Base-by-base conservation (phyloP, 2,329 filamentous ascomycete species). In the Myrmaecium sp. region DNA sequence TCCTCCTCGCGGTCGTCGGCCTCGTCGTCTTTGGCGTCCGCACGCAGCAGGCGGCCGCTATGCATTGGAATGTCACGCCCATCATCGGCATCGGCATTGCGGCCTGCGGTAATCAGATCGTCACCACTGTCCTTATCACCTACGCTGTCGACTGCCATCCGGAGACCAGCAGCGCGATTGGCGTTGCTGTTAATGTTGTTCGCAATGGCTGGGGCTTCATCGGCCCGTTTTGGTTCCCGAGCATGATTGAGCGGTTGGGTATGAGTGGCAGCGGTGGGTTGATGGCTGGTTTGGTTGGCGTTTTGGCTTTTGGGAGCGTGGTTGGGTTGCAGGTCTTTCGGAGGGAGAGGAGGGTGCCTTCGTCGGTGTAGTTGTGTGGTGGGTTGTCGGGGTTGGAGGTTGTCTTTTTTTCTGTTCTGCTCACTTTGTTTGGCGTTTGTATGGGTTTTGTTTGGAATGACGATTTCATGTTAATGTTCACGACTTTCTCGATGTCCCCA, bases 71-170 rank as follows among this genome's bases (percentile, higher is more conserved):
- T 29, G 55, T 70, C 4, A 67, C 64, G 0, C 68, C 68, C 0
- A 49, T 68, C 9, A 39, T 71, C 10, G 66, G 67, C 4, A 56
- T 55, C 5, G 66, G 55, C 1, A 57, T 59, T 19, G 49, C 52
- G 0, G 60, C 57, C 1, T 60, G 56, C 4, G 68, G 69, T 0
- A 70, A 69, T 32, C 68, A 73, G 42, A 60, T 74, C 21, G 55
- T 71, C 10, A 72, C 68, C 1, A 72, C 69, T 0, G 61, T 71
- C 2, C 40, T 69, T 22, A 62, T 69, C 14, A 71, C 69, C 0
- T 73, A 70, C 39, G 60, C 66, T 0, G 60, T 74, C 1, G 69
- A 73, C 35, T 66, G 63, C 37, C 60, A 68, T 33, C 55, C 50
- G 2, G 51, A 63, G 15, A 55, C 66, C 21, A 54, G 64, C 0